Base-by-base conservation (phyloP, 2,329 filamentous ascomycete genomes). In the Aspergillus puulaauensis region DNA sequence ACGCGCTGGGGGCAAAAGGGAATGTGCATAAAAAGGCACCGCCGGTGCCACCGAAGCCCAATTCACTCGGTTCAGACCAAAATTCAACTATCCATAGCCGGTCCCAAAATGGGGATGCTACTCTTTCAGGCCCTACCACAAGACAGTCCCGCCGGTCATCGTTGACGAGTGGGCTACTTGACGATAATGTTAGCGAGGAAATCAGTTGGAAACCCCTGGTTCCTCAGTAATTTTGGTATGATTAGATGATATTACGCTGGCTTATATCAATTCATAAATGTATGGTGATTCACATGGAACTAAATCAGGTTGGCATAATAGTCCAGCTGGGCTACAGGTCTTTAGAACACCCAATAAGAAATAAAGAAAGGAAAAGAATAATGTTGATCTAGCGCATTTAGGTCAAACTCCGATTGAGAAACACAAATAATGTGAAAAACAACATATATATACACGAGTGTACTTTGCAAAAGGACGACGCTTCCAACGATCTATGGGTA, bases 31-130 rank as follows among this genome's bases (percentile, higher is more conserved):
- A 31, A n/a, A 35, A 35, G 11, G 17, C 51, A n/a, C 85, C 83
- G 5, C 82, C 82, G 1, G 78, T 89, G 50, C 87, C 86, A 21
- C 83, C 79, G 69, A 90, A 90, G 65, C 87, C 87, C 1, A 78
- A 82, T 6, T 68, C 69, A 11, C 64, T 77, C 23, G 39, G 40
- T 33, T 21, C 39, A 31, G 37, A 48, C 12, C 31, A 51, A 24
- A 37, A 9, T 21, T 7, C 40, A 19, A 6, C 40, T n/a, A 6
- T 41, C 6, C 31, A n/a, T 6, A 40, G 15, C 31, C 39, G 6
- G 8, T 21, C 7, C 17, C 39, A n/a, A 21, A 27, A 19, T 27
- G 17, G 46, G 7, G 17, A 50, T 27, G 27, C 50, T 33, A 19
- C 17, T n/a, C 14, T 17, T 35, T 35, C 46, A 5, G 35, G 17